These are phyloP conservation scores for Aspergillus sp. DNA, from an alignment of 2,329 filamentous ascomycete genomes.

Conservation along the genomic window DNA sequence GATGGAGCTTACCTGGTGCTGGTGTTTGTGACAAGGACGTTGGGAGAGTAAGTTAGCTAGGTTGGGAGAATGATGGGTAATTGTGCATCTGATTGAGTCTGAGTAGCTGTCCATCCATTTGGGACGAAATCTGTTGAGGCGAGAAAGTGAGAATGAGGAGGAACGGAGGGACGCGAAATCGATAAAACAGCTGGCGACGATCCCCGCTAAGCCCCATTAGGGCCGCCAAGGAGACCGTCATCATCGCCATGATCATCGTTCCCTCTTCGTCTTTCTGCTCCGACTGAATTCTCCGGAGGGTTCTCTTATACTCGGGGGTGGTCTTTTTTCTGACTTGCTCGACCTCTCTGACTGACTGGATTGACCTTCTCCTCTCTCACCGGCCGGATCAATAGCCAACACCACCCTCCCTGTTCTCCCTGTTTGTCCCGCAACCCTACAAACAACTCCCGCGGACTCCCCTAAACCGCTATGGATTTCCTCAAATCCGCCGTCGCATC, in stretches of 20 bases:
- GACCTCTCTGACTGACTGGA: neutral
- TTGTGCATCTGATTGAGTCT: neutral
- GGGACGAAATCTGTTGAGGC: neutral
- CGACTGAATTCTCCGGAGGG: neutral
- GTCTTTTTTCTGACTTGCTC: neutral
- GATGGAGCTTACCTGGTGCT: neutral
- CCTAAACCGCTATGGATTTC: constrained; percentile 74
- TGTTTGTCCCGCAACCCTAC: neutral
- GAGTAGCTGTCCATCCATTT: neutral
- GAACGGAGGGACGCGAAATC: neutral
- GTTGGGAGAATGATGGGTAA: neutral
- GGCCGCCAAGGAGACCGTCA: neutral
- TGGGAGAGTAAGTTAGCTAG: neutral
- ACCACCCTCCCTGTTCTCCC: neutral
- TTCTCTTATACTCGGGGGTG: neutral
- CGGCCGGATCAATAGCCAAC: neutral
- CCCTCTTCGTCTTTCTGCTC: neutral
- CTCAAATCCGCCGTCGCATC: constrained; percentile 96
- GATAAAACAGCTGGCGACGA: neutral
- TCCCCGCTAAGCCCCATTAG: neutral
- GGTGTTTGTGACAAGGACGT: neutral
- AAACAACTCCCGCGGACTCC: neutral
- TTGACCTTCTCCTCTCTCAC: neutral
- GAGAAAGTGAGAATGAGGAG: neutral
- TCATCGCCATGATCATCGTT: neutral